Base-by-base conservation (phyloP, 176 grass and related monocot species). In the Eleusine coracana region DNA sequence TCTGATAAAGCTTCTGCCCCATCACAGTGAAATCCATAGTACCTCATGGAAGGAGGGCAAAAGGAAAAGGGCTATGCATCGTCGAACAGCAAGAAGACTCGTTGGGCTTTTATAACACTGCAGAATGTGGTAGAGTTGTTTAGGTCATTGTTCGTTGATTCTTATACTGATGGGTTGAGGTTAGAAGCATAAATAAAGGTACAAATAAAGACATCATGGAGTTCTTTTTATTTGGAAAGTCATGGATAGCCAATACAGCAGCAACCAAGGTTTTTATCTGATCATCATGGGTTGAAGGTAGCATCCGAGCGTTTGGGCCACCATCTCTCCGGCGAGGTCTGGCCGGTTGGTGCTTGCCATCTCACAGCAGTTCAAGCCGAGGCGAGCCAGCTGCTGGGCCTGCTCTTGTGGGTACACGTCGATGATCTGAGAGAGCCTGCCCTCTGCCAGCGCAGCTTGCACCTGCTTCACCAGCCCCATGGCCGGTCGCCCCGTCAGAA, bases 51-150 rank as follows among this genome's bases (percentile, higher is more conserved):
- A 66, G 45, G 88, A 86, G 75, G 79, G 82, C 81, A 89, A 87
- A 89, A 88, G 84, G 78, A 89, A 88, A 89, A 88, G 84, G 84
- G 68, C 86, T 73, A 77, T 82, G 14, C 88, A 91, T 36, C 84
- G 92, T 36, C 84, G 95, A 91, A 89, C 84, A 75, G 71, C 88
- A 80, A 92, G 84, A 89, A 89, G 92, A 65, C 90, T 94, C 3
- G 28, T 69, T 4, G 75, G 83, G 39, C 28, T 87, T 21, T 70
- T 75, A 68, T 97, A 46, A 80, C n/a, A 42, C 76, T 16, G n/a
- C n/a, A 62, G 28, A 21, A 34, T 14, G 71, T 74, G 20, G 36
- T 10, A 2, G 2, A 11, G 51, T 54, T 54, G 6, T 16, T 14
- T 52, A 5, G 50, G 2, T 18, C 51, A 18, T 54, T 54, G 60